Conservation (phyloP, 192 early-diverging fungal species). For the Helicostylum pulchrum region DNA sequence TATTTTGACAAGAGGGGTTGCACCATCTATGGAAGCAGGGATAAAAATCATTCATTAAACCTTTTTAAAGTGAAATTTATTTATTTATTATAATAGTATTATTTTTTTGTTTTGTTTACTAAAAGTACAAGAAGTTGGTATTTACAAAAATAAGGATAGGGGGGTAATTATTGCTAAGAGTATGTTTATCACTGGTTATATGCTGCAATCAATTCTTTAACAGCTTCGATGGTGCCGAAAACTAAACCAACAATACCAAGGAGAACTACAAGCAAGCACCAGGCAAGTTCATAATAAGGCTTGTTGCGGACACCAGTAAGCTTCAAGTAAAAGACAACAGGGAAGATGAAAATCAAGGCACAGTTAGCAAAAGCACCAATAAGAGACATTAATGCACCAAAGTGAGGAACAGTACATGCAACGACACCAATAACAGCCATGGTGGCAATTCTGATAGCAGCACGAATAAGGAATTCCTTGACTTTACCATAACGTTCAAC, state of each 20-base stretch:
- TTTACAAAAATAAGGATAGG: neutral
- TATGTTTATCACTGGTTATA: neutral
- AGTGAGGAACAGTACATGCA: slow-evolving; percentile 72
- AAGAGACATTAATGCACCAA: slow-evolving; percentile 74
- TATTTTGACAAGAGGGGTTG: no score
- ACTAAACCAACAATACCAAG: slow-evolving; percentile 62
- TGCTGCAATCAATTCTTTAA: slow-evolving; percentile 40
- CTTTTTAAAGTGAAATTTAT: neutral
- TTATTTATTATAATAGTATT: neutral
- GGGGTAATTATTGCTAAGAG: neutral
- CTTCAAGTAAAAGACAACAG: slow-evolving; percentile 73
- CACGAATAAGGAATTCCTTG: slow-evolving; percentile 42
- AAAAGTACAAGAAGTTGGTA: neutral
- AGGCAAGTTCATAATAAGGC: slow-evolving; percentile 42
- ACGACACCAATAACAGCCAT: slow-evolving; percentile 51
- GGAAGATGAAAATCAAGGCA: slow-evolving; percentile 78
- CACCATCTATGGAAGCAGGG: no score
- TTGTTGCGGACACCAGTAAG: slow-evolving; percentile 55
- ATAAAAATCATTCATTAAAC: no score
- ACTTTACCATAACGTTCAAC: slow-evolving; percentile 30
- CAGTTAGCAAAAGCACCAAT: slow-evolving; percentile 77
- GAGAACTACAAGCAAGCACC: slow-evolving; percentile 50
- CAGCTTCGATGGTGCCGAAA: slow-evolving; percentile 62
- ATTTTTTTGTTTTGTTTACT: neutral
- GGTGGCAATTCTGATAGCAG: slow-evolving; percentile 45